These are phyloP conservation scores for Melanomma pulvis-pyrius DNA, from an alignment of 495 filamentous ascomycete genomes.

Conservation along the genomic window DNA sequence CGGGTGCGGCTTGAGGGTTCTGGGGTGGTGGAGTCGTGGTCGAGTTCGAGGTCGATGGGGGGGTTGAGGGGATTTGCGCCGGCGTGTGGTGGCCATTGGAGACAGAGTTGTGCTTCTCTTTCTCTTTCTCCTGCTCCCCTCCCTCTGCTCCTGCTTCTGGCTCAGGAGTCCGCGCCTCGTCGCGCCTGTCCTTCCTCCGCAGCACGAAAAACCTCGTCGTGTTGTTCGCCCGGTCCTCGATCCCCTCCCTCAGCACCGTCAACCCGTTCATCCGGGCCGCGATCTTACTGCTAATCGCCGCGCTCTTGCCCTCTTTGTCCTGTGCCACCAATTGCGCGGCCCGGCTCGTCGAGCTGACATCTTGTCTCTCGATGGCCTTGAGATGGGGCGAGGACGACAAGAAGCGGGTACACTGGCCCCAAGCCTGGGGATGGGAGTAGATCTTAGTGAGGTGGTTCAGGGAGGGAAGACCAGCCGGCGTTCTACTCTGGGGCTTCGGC, in stretches of 20 bases:
- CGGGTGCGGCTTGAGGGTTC: not conserved
- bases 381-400: constrained; percentile 58
- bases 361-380: constrained; percentile 72
- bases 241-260: constrained; percentile 67
- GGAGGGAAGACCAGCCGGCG: constrained; percentile 48
- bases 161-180: not conserved
- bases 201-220: constrained; percentile 86
- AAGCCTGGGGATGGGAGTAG: constrained; percentile 92
- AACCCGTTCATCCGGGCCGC: constrained; percentile 70
- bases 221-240: constrained; percentile 85
- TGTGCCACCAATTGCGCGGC: constrained; percentile 74
- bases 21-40: too few relatives aligned
- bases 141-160: constrained; percentile 39
- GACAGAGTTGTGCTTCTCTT: not conserved
- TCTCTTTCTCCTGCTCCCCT: constrained; percentile 16
- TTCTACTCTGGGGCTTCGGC: constrained; percentile 40
- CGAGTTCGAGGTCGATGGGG: too few relatives aligned
- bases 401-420: constrained; percentile 87
- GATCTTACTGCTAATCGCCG: constrained; percentile 74
- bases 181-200: constrained; percentile 46
- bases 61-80: too few relatives aligned
- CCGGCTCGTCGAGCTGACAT: constrained; percentile 82
- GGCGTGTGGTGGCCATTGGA: not conserved
- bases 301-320: constrained; percentile 62
- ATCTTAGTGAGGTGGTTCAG: constrained; percentile 52